Percentiles rank a stretch among this genome's conserved stretches.
Evolutionary conservation across 2,329 filamentous ascomycete species (phyloP).

Genomic region (Fusarium sp.): DNA sequence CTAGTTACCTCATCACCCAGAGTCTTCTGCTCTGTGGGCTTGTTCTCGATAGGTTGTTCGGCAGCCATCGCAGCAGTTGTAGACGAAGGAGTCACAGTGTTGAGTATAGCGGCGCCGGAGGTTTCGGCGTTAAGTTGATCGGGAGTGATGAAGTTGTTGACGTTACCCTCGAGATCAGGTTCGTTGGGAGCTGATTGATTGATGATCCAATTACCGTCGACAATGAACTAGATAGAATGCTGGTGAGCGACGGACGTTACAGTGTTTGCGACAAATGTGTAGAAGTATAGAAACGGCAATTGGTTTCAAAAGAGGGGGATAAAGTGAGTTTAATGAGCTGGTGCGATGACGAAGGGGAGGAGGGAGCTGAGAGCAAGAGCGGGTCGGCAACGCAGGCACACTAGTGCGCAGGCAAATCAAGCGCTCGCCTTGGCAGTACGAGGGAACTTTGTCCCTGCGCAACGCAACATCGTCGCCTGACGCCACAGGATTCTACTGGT

Average conservation of each 20-base stretch:
- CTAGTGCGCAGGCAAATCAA: conserved; percentile 39
- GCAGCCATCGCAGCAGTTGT: conserved; percentile 75
- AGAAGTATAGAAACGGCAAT: conserved; percentile 28
- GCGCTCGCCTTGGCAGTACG: conserved; percentile 32
- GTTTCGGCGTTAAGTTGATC: conserved; percentile 69
- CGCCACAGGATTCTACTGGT: conserved; percentile 29
- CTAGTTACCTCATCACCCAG: conserved; percentile 37
- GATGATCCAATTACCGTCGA: conserved; percentile 89
- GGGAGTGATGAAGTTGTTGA: conserved; percentile 90
- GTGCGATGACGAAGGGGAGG: conserved; percentile 34
- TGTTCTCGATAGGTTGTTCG: conserved; percentile 63
- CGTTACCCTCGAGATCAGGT: conserved; percentile 81
- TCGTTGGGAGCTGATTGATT: conserved; percentile 85
- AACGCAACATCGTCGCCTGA: conserved; percentile 15
- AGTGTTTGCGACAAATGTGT: conserved; percentile 14
- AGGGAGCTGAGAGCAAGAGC: conserved; percentile 27
- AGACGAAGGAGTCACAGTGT: conserved; percentile 73
- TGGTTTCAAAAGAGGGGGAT: conserved; percentile 28
- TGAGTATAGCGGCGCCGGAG: conserved; percentile 64
- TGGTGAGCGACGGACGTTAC: conserved; percentile 36
- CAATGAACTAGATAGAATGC: conserved; percentile 77
- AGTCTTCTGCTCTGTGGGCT: conserved; percentile 17
- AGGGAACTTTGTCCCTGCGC: conserved; percentile 17
- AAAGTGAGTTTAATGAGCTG: conserved; percentile 30
- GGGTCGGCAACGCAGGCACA: conserved; percentile 39